These are phyloP conservation scores for Chrysanthemum lavandulifolium DNA, from an alignment of 129 eudicot species.

Conservation along the genomic window DNA sequence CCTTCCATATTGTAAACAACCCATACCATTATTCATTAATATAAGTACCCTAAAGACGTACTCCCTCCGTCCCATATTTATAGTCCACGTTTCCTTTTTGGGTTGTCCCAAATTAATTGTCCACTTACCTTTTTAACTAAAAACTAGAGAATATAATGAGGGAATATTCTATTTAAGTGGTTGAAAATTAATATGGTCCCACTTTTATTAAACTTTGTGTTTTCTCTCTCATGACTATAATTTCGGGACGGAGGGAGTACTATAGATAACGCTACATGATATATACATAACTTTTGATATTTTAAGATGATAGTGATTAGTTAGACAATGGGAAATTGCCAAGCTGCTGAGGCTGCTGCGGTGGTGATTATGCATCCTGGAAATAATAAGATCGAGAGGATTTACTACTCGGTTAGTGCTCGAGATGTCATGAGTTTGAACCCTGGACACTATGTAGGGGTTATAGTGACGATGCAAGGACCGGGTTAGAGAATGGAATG, in stretches of 20 bases:
- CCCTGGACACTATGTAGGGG: conserved; percentile 71
- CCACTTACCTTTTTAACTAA: too few species aligned
- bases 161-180: too few species aligned
- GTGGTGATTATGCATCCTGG: conserved; percentile 63
- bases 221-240: too few species aligned
- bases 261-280: not conserved
- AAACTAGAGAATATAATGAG: too few species aligned
- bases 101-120: too few species aligned
- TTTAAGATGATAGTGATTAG: not conserved
- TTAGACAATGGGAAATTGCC: conserved; percentile 68
- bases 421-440: conserved; percentile 58
- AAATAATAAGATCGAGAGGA: conserved; percentile 48
- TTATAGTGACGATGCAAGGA: conserved; percentile 31
- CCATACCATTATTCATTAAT: not conserved
- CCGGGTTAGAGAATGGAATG: conserved; percentile 26
- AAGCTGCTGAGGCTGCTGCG: conserved; percentile 75
- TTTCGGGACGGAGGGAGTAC: too few species aligned
- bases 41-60: not conserved
- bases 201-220: too few species aligned
- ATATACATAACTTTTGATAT: not conserved
- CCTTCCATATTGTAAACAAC: not conserved
- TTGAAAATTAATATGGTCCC: too few species aligned
- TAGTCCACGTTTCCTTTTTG: too few species aligned
- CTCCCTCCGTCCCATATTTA: too few species aligned
- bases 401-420: conserved; percentile 57